Evolutionary conservation across 1,284 basidiomycete genomes (phyloP), one percentile per base, ranked within the genome.

Genomic region (Microstroma glucosiphilum): DNA sequence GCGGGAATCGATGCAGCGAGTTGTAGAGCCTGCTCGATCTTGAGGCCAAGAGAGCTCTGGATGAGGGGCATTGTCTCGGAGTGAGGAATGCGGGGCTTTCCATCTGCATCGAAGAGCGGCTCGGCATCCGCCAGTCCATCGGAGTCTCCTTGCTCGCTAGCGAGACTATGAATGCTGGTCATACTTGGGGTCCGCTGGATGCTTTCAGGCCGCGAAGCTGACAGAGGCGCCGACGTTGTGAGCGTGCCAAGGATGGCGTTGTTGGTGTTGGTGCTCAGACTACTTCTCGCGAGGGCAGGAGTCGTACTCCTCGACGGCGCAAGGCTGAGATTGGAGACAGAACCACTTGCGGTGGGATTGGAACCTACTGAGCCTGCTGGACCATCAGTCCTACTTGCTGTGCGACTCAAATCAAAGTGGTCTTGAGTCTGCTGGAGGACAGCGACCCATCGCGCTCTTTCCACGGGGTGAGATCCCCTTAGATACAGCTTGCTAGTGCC

Each of bases 401-500:
- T 59, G 19, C 69, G 63, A 37, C 73, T 71, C 26, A 73, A 58
- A n/a, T 68, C 62, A 59, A 73, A 72, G 57, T 58, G 70, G 11
- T 73, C 70, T 21, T 70, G 65, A 41, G 73, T 71, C 65, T 76
- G 74, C 53, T 72, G 69, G 3, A 78, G 68, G 40, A 77, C 67
- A 57, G 77, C 75, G 6, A 78, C 71, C 76, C 76, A 78, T 11
- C 73, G 65, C 17, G 71, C 69, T 17, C 75, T 68, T 56, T 78
- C 76, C 42, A 76, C 71, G 11, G 71, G 62, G 53, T 69, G 91
- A 63, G 88, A 90, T 0, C 92, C 92, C 69, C 90, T 91, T 78
- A 97, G 84, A 77, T 89, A 96, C 86, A 92, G 91, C 77, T 89
- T 91, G 70, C 89, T 88, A 1, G 87, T 75, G 23, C 73, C 76